Evolutionary conservation across 1,284 basidiomycete species (phyloP), one percentile per base, ranked within the genome.

Genomic region (Kwoniella shivajii): DNA sequence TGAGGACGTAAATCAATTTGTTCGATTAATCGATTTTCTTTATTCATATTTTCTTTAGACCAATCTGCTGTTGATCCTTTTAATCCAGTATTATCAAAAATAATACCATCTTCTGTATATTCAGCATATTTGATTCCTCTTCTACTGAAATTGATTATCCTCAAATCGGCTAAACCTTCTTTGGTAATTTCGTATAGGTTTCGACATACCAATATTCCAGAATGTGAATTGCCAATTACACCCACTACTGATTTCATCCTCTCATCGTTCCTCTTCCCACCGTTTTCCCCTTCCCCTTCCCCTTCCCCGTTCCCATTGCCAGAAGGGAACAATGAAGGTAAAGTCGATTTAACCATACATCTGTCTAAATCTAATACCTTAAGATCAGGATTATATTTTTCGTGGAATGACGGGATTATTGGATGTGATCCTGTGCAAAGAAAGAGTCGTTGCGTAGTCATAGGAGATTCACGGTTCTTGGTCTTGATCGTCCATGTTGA

Each of bases 171-270:
- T 41, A 34, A 30, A 4, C 22, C 27, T 18, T 45, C 38, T 20
- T 54, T 45, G 14, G 46, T 36, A 2, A 57, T 38, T 37, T 64
- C 61, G 48, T 61, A 65, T 4, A 68, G 29, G 45, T 68, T 68
- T n/a, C 60, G 55, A 48, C 60, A 59, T 26, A 47, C 58, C n/a
- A 68, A 53, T 10, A 68, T 47, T 14, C 66, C 66, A 0, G 64
- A 66, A 54, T 68, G 66, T 2, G 64, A 66, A 50, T 66, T 65
- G 16, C 64, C 66, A 11, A 68, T 61, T 33, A 68, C 55, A 3
- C 55, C 66, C 5, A 68, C 41, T 4, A 52, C 51, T 6, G 50
- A 48, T n/a, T n/a, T n/a, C n/a, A n/a, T n/a, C n/a, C n/a, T n/a
- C n/a, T n/a, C n/a, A n/a, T n/a, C n/a, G n/a, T n/a, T n/a, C n/a